A percentile compares a stretch with the other conserved stretches of the same genome.
Evolutionary conservation across 257 asterid species (phyloP).

Genomic region (Anisodus acutangulus): DNA sequence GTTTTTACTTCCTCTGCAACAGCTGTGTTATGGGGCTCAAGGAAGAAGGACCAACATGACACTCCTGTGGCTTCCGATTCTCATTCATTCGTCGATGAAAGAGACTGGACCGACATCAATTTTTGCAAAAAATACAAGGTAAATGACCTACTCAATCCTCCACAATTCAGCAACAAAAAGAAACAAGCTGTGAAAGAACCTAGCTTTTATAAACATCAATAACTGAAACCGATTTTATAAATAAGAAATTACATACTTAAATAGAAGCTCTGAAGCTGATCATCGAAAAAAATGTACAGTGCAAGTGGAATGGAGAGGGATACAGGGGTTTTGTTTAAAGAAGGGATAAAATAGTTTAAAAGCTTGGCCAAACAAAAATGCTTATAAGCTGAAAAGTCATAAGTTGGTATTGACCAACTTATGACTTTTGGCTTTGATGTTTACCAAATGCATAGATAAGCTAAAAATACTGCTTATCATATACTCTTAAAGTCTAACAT

Average conservation of each 20-base stretch:
- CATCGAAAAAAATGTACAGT: too few species aligned
- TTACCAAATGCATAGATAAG: not conserved
- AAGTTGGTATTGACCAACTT: not conserved
- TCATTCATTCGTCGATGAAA: slow-evolving; percentile 51
- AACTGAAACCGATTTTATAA: not conserved
- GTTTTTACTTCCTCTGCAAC: slow-evolving; percentile 92
- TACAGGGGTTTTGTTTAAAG: too few species aligned
- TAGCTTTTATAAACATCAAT: not conserved
- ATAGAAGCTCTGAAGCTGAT: too few species aligned
- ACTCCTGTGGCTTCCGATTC: slow-evolving; percentile 35
- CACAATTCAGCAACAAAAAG: not conserved
- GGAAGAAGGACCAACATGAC: slow-evolving; percentile 38
- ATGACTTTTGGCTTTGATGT: not conserved
- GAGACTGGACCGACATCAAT: slow-evolving; percentile 79
- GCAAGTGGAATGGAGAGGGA: too few species aligned
- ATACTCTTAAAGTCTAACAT: not conserved
- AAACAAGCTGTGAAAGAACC: not conserved
- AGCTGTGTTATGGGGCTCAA: slow-evolving; percentile 72
- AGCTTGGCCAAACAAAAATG: too few species aligned
- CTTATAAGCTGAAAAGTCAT: not conserved
- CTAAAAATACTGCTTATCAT: not conserved
- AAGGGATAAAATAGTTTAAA: too few species aligned
- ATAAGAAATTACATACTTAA: too few species aligned
- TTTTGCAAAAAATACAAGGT: slow-evolving; percentile 86
- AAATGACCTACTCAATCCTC: not conserved